Evolutionary conservation across 345 rosid genomes (phyloP), one percentile per base, ranked within the genome.

Genomic region (Euphorbia lathyris): DNA sequence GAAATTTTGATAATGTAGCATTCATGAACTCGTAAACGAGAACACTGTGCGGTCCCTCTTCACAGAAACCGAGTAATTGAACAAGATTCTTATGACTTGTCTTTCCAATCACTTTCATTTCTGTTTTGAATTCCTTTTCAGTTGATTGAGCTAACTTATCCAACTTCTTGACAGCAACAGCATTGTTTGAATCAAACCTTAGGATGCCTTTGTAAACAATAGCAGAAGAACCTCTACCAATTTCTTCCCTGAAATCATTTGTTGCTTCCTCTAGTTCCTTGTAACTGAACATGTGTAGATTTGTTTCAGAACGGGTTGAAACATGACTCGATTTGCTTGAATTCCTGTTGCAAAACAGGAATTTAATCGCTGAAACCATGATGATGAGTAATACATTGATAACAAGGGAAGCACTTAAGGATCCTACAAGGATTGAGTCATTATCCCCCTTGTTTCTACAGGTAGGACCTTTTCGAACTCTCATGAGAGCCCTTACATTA

Each of bases 181-280:
- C 73, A 57, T 13, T 47, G 56, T 66, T 32, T 36, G 73, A 61
- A 66, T 22, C 58, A 13, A 30, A 55, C 30, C 27, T 63, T 50
- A 80, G 65, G 61, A 38, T 14, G 3, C 78, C 83, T 74, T 67
- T 80, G 53, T 73, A 80, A 25, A 76, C 83, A 32, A 71, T 59
- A 16, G 78, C 83, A 36, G 72, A 74, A 63, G 83, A 73, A 26
- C 83, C 83, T 58, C 76, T 76, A 17, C 83, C 83, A 0, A 80
- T 12, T 64, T 76, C 71, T 64, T 80, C 78, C 68, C 22, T 59
- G 62, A 80, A 80, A 29, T 72, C 63, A 25, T 63, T 51, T n/a
- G 80, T 79, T 22, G 74, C 79, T 17, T 71, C 68, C 51, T 32
- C 26, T 0, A 79, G 73, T 26, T 79, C 79, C 63, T 20, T 9